Conservation (phyloP, 345 rosid genomes). For the Lepidium aucheri region DNA sequence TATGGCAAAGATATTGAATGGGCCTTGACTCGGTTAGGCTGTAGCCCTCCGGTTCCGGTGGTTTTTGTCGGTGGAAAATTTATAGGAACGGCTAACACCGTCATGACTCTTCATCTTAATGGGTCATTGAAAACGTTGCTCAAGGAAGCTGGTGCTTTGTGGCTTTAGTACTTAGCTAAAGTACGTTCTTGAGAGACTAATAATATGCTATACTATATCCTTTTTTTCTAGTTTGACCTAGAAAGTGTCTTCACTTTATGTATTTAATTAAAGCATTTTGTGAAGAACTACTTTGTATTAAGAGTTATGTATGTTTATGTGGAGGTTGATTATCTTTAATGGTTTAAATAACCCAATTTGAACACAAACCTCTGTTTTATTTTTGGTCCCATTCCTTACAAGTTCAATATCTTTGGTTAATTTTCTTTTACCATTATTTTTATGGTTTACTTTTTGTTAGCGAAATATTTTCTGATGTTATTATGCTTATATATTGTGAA, state of each 20-base stretch:
- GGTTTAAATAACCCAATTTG: conserved; percentile 11
- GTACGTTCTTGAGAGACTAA: background rate
- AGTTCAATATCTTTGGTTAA: background rate
- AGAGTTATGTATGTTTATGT: conserved; percentile 7
- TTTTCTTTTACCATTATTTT: background rate
- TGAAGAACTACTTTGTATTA: conserved; percentile 22
- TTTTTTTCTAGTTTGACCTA: background rate
- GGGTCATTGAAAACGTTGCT: conserved; percentile 78
- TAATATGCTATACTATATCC: background rate
- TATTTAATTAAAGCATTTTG: conserved; percentile 17
- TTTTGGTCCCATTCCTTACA: background rate
- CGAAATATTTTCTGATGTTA: background rate
- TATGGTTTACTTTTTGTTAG: too few species aligned
- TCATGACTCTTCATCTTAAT: conserved; percentile 88
- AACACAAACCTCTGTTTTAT: background rate
- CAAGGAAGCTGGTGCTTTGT: conserved; percentile 77
- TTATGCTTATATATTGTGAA: background rate
- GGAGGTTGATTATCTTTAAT: conserved; percentile 6
- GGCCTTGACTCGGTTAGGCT: conserved; percentile 64
- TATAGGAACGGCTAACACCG: conserved; percentile 66
- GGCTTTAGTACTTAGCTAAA: conserved; percentile 44
- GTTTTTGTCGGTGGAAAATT: conserved; percentile 88
- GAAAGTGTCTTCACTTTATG: conserved; percentile 26
- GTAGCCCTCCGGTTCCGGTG: conserved; percentile 73
- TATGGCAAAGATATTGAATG: conserved; percentile 71